Evolutionary conservation across 1,139 yeast species (phyloP).

Genomic region (Suhomyces taliae): DNA sequence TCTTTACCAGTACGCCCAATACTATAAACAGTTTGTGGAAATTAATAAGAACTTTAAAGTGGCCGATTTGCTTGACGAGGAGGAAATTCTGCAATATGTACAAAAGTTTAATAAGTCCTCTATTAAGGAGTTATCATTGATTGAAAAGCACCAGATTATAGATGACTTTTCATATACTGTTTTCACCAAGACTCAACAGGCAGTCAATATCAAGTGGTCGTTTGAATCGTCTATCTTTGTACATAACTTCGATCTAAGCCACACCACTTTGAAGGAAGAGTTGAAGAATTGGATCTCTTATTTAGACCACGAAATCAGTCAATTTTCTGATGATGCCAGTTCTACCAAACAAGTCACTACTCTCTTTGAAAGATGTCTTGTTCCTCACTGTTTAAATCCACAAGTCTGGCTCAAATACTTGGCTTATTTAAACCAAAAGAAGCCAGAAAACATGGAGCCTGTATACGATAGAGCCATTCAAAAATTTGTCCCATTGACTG

Average conservation of each 20-base stretch:
- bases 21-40: conserved; percentile 51
- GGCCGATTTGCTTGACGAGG: conserved; percentile 30
- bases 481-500: conserved; percentile 45
- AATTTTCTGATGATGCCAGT: background rate
- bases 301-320: conserved; percentile 43
- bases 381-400: conserved; percentile 55
- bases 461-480: conserved; percentile 46
- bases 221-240: conserved; percentile 54
- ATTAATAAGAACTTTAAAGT: conserved; percentile 37
- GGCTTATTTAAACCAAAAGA: conserved; percentile 33
- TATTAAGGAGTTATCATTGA: conserved; percentile 26
- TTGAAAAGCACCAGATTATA: conserved; percentile 37
- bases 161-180: conserved; percentile 44
- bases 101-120: conserved; percentile 22
- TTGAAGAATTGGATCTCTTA: conserved; percentile 52
- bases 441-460: conserved; percentile 19
- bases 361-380: conserved; percentile 60
- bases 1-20: conserved; percentile 68
- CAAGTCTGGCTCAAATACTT: conserved; percentile 60
- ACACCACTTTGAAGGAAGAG: conserved; percentile 30
- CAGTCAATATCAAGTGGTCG: conserved; percentile 59
- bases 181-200: conserved; percentile 47
- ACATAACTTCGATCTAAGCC: conserved; percentile 38
- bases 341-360: conserved; percentile 20
- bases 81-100: conserved; percentile 21